Evolutionary conservation across 768 basidiomycete species (phyloP).

Genomic region (Naganishia vishniacii): DNA sequence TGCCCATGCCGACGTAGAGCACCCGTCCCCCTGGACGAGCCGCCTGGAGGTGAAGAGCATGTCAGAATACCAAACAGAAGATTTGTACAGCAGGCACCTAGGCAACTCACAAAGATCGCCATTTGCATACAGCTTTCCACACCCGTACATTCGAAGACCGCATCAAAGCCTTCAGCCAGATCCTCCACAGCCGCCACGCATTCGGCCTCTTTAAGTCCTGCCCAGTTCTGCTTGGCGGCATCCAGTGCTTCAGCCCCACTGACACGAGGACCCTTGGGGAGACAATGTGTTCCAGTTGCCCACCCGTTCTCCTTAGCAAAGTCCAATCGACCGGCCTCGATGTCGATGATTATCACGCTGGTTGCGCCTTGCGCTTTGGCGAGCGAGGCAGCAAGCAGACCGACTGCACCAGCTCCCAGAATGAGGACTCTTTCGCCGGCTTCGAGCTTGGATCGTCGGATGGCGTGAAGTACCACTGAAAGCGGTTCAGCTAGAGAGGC

Average conservation of each 20-base stretch:
- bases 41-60: conserved; percentile 53
- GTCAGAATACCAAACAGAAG: too few species aligned
- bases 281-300: conserved; percentile 65
- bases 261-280: conserved; percentile 53
- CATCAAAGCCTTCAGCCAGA: conserved; percentile 74
- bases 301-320: conserved; percentile 73
- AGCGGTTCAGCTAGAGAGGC: conserved; percentile 91
- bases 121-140: conserved; percentile 87
- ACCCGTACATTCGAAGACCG: conserved; percentile 92
- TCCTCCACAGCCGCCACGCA: conserved; percentile 57
- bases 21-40: conserved; percentile 81
- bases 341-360: conserved; percentile 73
- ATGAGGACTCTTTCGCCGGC: conserved; percentile 71
- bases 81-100: neutral
- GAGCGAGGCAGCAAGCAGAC: conserved; percentile 77
- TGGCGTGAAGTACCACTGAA: conserved; percentile 72
- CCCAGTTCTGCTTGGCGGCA: conserved; percentile 42
- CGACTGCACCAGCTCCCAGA: conserved; percentile 88
- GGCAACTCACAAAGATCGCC: conserved; percentile 72
- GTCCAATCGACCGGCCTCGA: conserved; percentile 71
- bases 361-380: conserved; percentile 64
- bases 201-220: conserved; percentile 52
- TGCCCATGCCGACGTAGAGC: conserved; percentile 93
- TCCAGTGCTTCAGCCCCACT: conserved; percentile 39
- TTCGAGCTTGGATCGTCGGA: conserved; percentile 51